Percentiles rank a stretch among this genome's conserved stretches.
Evolutionary conservation across 1,139 yeast genomes (phyloP).

Genomic region (Blastobotrys capitulatus): DNA sequence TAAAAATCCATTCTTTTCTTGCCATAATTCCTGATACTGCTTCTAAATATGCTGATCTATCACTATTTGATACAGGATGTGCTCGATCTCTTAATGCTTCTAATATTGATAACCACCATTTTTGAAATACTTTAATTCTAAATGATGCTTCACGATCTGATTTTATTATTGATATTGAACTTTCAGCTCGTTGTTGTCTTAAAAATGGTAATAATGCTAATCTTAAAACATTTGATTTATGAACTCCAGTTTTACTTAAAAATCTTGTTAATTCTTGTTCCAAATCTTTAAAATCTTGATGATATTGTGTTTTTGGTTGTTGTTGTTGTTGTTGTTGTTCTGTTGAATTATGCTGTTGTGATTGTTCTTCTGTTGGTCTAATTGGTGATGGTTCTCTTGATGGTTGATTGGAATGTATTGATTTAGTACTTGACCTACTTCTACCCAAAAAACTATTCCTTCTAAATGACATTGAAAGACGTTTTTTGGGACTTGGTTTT

Average conservation of each 20-base stretch:
- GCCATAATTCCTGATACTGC: slow-evolving; percentile 62
- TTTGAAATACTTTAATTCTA: slow-evolving; percentile 38
- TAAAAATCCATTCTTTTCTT: slow-evolving; percentile 54
- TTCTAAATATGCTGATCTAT: slow-evolving; percentile 68
- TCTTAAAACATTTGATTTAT: slow-evolving; percentile 62
- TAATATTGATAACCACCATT: slow-evolving; percentile 67
- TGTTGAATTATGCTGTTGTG: too few species aligned
- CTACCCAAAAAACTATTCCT: not conserved
- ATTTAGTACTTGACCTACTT: not conserved
- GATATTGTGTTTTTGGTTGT: not conserved
- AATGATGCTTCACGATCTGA: slow-evolving; percentile 24
- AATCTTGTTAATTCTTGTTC: slow-evolving; percentile 28
- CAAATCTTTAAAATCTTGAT: slow-evolving; percentile 22
- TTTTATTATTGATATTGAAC: slow-evolving; percentile 14
- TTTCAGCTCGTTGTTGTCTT: slow-evolving; percentile 32
- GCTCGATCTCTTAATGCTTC: slow-evolving; percentile 35
- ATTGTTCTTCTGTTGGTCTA: not conserved
- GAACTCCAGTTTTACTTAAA: slow-evolving; percentile 45
- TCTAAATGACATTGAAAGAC: not conserved
- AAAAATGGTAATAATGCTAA: slow-evolving; percentile 63
- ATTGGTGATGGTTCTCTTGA: not conserved
- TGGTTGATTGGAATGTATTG: not conserved
- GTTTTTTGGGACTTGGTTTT: not conserved
- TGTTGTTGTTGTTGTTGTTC: not conserved
- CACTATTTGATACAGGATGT: slow-evolving; percentile 42